Conservation (phyloP, 208 protist species). For the Leishmania braziliensis region DNA sequence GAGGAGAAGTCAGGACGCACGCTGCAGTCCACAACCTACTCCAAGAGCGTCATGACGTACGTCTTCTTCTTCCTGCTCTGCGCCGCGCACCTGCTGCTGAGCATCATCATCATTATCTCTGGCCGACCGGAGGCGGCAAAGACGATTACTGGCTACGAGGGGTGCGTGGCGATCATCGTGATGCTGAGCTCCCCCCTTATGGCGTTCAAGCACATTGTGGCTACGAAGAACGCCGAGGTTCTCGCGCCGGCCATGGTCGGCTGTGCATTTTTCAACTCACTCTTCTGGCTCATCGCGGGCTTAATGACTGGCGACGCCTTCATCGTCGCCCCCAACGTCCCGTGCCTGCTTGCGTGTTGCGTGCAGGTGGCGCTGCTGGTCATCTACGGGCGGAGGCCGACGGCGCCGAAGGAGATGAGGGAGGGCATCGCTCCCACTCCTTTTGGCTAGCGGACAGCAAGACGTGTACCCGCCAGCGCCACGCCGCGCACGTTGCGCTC, state of each 20-base stretch:
- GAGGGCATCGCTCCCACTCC: slow-evolving; percentile 49
- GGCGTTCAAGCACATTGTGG: slow-evolving; percentile 57
- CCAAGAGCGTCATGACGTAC: slow-evolving; percentile 42
- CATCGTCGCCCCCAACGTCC: slow-evolving; percentile 45
- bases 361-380: slow-evolving; percentile 49
- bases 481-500: background rate
- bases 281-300: slow-evolving; percentile 58
- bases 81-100: slow-evolving; percentile 32
- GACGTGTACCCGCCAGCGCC: background rate
- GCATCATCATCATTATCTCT: slow-evolving; percentile 37
- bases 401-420: slow-evolving; percentile 27
- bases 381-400: slow-evolving; percentile 43
- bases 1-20: slow-evolving; percentile 49
- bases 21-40: slow-evolving; percentile 59
- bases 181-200: slow-evolving; percentile 62
- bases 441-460: slow-evolving; percentile 28
- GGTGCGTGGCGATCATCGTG: slow-evolving; percentile 39
- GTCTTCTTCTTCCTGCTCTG: slow-evolving; percentile 41
- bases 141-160: slow-evolving; percentile 51
- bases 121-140: slow-evolving; percentile 24
- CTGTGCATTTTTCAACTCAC: slow-evolving; percentile 62
- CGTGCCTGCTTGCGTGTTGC: slow-evolving; percentile 40
- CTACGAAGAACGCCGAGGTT: slow-evolving; percentile 55
- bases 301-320: slow-evolving; percentile 48
- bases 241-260: slow-evolving; percentile 55